A percentile compares a stretch with the other conserved stretches of the same genome.
Conservation (phyloP, 139 green algal species). For the Mesotaenium endlicherianum region DNA sequence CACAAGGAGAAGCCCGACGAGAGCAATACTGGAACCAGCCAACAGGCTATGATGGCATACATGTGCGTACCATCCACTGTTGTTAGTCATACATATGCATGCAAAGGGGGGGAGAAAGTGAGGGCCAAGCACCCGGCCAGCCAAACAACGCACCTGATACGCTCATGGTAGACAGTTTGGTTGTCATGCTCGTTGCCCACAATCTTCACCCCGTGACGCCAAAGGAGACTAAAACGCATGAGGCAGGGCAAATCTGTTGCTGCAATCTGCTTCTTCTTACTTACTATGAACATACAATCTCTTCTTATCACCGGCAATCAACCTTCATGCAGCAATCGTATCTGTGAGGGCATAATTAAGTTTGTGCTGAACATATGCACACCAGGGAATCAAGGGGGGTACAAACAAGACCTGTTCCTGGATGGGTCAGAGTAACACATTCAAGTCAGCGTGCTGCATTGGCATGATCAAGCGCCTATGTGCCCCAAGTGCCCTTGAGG, state of each 20-base stretch:
- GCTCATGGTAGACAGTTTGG: background rate
- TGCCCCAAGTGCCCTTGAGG: background rate
- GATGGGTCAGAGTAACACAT: too few relatives aligned
- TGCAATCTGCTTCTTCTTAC: background rate
- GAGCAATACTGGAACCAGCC: background rate
- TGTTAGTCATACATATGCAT: background rate
- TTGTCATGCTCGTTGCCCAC: conserved; percentile 10
- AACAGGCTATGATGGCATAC: background rate
- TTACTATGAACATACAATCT: background rate
- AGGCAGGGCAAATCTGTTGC: background rate
- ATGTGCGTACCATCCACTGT: background rate
- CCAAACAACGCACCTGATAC: conserved; percentile 3
- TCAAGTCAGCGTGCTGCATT: too few relatives aligned
- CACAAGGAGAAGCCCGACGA: background rate
- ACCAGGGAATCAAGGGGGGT: too few relatives aligned
- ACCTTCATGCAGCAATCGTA: background rate
- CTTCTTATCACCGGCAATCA: background rate
- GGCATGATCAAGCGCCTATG: background rate
- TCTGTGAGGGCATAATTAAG: too few relatives aligned
- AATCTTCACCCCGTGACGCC: background rate
- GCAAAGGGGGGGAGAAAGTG: background rate
- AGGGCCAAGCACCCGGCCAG: background rate
- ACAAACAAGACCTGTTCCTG: too few relatives aligned
- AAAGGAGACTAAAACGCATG: background rate
- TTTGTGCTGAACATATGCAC: too few relatives aligned